phyloP scores from a whole-genome alignment of 768 basidiomycete genomes.

The Pulveroboletus sp. region DNA sequence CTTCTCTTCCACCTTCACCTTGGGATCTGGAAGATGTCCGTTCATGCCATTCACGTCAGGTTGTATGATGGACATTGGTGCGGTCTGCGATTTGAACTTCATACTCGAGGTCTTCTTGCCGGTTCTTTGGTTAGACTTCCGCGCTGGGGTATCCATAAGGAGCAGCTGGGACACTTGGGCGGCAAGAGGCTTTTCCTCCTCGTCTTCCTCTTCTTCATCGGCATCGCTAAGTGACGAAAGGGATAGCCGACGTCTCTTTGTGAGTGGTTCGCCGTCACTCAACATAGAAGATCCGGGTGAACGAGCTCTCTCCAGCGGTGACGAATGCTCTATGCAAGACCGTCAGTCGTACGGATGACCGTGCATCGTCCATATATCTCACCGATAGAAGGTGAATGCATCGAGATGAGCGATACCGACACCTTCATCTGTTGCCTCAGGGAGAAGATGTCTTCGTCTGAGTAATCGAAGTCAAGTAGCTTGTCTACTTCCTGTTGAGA shows the following conservation, averaged over 20 bases:
- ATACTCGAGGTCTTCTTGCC: constrained; percentile 57
- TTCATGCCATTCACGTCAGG: constrained; percentile 39
- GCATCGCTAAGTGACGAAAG: constrained; percentile 49
- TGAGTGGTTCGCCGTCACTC: constrained; percentile 42
- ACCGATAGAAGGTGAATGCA: constrained; percentile 54
- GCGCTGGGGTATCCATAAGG: constrained; percentile 28
- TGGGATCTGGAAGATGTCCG: constrained; percentile 46
- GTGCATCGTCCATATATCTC: constrained; percentile 13
- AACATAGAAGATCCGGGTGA: constrained; percentile 41
- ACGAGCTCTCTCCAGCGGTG: constrained; percentile 15
- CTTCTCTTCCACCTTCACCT: constrained; percentile 71
- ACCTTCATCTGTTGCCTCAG: constrained; percentile 67
- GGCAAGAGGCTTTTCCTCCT: constrained; percentile 56
- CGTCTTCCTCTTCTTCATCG: constrained; percentile 46
- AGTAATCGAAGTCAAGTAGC: constrained; percentile 76
- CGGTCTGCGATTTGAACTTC: constrained; percentile 58
- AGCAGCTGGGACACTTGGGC: constrained; percentile 37
- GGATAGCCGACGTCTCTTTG: constrained; percentile 55
- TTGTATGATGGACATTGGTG: constrained; percentile 42
- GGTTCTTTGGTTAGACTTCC: constrained; percentile 37
- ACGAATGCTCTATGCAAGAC: constrained; percentile 22
- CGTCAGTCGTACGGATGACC: constrained; percentile 3
- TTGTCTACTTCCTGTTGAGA: constrained; percentile 63
- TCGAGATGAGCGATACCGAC: constrained; percentile 48
- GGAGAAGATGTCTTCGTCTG: constrained; percentile 64